Conservation (phyloP, 495 filamentous ascomycete species). For the Xylaria longipes region DNA sequence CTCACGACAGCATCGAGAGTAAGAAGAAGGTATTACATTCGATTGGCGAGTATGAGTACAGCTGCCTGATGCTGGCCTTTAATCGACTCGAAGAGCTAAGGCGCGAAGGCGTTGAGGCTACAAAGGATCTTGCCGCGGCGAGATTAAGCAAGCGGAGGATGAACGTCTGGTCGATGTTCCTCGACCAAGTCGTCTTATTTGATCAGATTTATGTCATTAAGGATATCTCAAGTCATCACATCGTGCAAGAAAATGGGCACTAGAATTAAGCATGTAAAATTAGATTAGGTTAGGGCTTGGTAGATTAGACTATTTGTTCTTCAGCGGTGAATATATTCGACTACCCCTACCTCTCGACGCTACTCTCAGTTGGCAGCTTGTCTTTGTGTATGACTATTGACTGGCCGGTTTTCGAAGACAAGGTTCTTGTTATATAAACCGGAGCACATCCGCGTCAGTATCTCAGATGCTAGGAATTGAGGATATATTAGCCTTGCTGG, state of each 20-base stretch:
- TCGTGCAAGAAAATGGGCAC: conserved; percentile 16
- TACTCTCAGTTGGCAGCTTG: not conserved
- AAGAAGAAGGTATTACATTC: conserved; percentile 29
- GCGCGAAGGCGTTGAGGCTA: conserved; percentile 19
- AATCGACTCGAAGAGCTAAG: conserved; percentile 41
- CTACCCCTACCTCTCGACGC: not conserved
- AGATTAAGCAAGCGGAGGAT: conserved; percentile 24
- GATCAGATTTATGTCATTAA: conserved; percentile 48
- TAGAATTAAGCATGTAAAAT: conserved; percentile 14
- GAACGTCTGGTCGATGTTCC: conserved; percentile 36
- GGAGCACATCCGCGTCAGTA: not conserved
- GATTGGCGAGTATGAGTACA: conserved; percentile 24
- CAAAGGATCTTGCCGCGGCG: conserved; percentile 18
- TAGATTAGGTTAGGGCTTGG: not conserved
- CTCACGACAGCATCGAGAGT: conserved; percentile 25
- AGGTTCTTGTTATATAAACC: not conserved
- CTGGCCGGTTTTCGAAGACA: not conserved
- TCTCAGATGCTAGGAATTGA: too few species aligned
- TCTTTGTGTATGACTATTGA: not conserved
- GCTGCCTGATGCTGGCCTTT: conserved; percentile 27
- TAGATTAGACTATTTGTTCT: not conserved
- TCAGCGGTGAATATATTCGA: not conserved
- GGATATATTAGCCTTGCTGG: too few species aligned
- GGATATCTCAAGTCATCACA: conserved; percentile 36
- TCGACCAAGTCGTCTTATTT: conserved; percentile 49